Evolutionary conservation across 2,329 filamentous ascomycete genomes (phyloP), one percentile per base, ranked within the genome.

Genomic region (Penicillium oxalicum): DNA sequence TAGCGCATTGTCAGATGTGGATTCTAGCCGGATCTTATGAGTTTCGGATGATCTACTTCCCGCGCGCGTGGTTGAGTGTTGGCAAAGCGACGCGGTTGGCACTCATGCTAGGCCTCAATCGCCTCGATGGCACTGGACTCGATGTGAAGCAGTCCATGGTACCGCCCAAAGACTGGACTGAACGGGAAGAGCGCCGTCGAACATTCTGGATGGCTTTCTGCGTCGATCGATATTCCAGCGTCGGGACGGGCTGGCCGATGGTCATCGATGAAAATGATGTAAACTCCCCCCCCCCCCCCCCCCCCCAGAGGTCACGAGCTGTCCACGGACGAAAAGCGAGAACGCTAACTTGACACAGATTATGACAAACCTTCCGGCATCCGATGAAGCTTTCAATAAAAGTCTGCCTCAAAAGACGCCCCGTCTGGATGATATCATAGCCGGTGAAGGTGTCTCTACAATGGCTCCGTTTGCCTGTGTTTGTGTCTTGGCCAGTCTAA

Each of bases 181-280:
- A 97, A 66, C 80, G 82, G 48, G 93, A 97, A 71, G 93, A 98
- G 67, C 79, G 93, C 57, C 80, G 93, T 45, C 80, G 93, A 55
- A 95, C 90, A 0, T 97, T 97, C 59, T 98, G 93, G 93, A 86
- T 93, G 82, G 82, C 87, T 3, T 97, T 95, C 63, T 89, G 86
- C 59, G 76, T 90, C 54, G 93, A 97, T 63, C 82, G 93, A 45
- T 97, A 95, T 70, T 88, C 90, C 5, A 96, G 90, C 61, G 93
- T 96, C 48, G 93, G 93, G 32, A 97, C 93, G 2, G 93, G 93
- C 5, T 97, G 93, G 93, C 93, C 93, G 0, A 91, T 97, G 87
- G 83, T 81, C 0, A 81, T 97, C 47, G 91, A 97, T 56, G 93
- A 98, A 70, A 81, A 80, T 64, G 93, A 98, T 66, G 80, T 83